These are phyloP conservation scores for Dysphania ambrosioides DNA, from an alignment of 148 eudicot genomes.

Conservation along the genomic window DNA sequence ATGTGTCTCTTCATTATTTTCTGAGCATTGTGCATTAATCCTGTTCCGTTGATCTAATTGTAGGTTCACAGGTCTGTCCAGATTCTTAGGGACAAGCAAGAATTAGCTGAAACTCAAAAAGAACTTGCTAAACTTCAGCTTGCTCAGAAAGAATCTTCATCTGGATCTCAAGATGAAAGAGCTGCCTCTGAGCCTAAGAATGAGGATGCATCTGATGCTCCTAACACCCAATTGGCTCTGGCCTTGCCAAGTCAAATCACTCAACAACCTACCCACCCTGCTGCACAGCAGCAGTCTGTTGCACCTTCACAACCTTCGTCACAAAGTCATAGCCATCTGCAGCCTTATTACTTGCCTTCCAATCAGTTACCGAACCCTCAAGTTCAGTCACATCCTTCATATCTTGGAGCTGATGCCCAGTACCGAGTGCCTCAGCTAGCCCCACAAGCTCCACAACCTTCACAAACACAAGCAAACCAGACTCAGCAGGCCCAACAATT, in stretches of 20 bases:
- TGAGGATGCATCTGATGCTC: constrained; percentile 56
- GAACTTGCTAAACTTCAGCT: constrained; percentile 94
- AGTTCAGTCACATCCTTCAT: constrained; percentile 47
- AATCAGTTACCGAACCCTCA: constrained; percentile 45
- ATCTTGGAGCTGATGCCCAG: constrained; percentile 50
- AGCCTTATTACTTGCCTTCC: constrained; percentile 54
- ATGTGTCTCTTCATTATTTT: neutral
- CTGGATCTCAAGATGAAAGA: constrained; percentile 52
- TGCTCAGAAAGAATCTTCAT: constrained; percentile 71
- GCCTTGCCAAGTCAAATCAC: constrained; percentile 62
- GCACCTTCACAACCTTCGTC: constrained; percentile 45
- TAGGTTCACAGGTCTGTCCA: constrained; percentile 97
- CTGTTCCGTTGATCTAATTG: neutral
- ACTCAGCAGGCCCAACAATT: constrained; percentile 45
- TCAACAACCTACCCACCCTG: constrained; percentile 43
- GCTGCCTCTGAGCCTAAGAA: constrained; percentile 45
- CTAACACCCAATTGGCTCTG: constrained; percentile 72
- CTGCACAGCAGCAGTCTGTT: constrained; percentile 37
- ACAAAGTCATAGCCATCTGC: constrained; percentile 41
- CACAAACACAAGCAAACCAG: constrained; percentile 59
- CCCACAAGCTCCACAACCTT: constrained; percentile 47
- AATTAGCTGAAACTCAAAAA: constrained; percentile 89
- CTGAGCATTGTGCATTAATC: neutral
- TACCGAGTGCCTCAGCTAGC: constrained; percentile 42
- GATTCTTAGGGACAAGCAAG: constrained; percentile 95